Evolutionary conservation across 495 filamentous ascomycete species (phyloP).

Genomic region (Bathelium albidoporum): DNA sequence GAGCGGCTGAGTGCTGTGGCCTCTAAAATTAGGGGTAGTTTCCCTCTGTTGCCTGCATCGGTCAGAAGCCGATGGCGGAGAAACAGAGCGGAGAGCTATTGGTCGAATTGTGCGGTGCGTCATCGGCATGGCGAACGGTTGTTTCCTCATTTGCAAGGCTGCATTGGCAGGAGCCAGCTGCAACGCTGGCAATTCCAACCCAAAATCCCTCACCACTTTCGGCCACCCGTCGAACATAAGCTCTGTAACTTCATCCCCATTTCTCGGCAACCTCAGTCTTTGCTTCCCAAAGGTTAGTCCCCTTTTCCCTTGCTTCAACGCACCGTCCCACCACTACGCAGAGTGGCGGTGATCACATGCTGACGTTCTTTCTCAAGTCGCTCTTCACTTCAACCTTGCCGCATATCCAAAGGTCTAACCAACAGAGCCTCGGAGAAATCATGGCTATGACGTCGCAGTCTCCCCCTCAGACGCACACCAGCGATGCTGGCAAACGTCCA

Average conservation of each 20-base stretch:
- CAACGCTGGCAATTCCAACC: neutral
- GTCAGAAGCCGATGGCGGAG: neutral
- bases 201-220: neutral
- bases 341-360: neutral
- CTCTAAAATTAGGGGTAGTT: neutral
- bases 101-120: neutral
- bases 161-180: neutral
- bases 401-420: neutral
- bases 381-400: neutral
- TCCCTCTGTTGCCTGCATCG: no score
- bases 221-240: neutral
- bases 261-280: neutral
- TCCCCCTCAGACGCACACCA: neutral
- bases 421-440: neutral
- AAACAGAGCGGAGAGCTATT: neutral
- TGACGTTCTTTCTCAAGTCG: neutral
- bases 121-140: neutral
- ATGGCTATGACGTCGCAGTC: neutral
- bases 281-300: neutral
- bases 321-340: neutral
- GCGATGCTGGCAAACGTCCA: neutral
- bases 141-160: slow-evolving; percentile 1
- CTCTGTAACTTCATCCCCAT: neutral
- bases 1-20: neutral
- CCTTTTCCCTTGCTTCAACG: neutral